A percentile compares a stretch with the other conserved stretches of the same genome.
phyloP scores from a whole-genome alignment of 2,329 filamentous ascomycete genomes.

The Hymenoscyphus fructigenus region DNA sequence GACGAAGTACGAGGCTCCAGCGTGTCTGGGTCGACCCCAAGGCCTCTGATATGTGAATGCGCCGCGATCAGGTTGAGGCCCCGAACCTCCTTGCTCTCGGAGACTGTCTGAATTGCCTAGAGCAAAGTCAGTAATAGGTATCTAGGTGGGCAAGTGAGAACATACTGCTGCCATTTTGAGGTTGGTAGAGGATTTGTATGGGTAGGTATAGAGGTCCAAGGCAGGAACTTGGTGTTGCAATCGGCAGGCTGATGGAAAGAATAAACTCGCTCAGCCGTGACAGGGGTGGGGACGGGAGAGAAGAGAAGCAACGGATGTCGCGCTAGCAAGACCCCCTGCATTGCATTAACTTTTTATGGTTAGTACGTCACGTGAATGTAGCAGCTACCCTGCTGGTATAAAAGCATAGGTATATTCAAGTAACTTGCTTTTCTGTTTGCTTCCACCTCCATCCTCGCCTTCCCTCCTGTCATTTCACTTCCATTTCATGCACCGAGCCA shows the following conservation, averaged over 20 bases:
- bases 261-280: background rate
- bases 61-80: slow-evolving; percentile 97
- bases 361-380: background rate
- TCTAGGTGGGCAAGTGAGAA: background rate
- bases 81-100: slow-evolving; percentile 92
- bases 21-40: slow-evolving; percentile 89
- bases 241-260: background rate
- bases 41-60: slow-evolving; percentile 94
- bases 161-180: slow-evolving; percentile 35
- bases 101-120: slow-evolving; percentile 74
- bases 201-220: background rate
- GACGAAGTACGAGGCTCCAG: slow-evolving; percentile 82
- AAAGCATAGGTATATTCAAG: background rate
- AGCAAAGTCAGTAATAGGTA: slow-evolving; percentile 11
- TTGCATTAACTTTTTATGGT: no score
- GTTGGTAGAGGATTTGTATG: background rate
- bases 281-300: background rate
- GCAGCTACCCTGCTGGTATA: background rate
- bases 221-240: background rate
- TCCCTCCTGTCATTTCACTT: background rate
- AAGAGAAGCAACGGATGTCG: background rate
- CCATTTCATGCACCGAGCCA: background rate
- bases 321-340: background rate
- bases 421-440: background rate
- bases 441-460: background rate